Evolutionary conservation across 495 filamentous ascomycete species (phyloP), one percentile per base, ranked within the genome.

Genomic region (Daldinia loculata): DNA sequence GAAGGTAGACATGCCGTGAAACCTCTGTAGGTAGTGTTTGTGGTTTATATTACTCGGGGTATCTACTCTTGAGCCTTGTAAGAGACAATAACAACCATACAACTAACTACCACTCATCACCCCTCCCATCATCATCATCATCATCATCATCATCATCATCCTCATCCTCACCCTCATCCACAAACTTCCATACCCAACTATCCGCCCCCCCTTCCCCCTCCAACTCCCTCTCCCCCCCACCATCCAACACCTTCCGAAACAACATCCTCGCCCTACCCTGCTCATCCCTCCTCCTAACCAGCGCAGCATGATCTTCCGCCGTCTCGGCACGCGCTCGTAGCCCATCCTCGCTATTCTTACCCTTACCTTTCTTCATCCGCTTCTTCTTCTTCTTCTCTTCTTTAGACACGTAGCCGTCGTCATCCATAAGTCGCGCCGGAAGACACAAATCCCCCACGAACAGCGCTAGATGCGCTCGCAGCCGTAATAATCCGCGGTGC

Each of bases 401-500:
- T 9, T 9, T 14, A 2, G 19, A 12, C 9, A 24, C 4, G 5
- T 5, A 2, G 11, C 5, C 34, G 14, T 57, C 66, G 6, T 34
- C 48, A n/a, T 55, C 64, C 15, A 63, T 26, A 24, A 77, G 61
- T 15, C 72, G 72, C 39, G 72, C 66, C 2, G 80, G 75, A 58
- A 83, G 55, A 14, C 52, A 63, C 58, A 95, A 75, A 69, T 94
- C 91, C 2, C 79, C 87, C 24, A 92, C 80, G 85, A 90, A 94
- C 29, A 92, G 77, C 9, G 83, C 86, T 7, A 92, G 79, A 86
- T 91, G 92, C 8, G 82, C 91, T 48, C 89, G 79, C 9, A 94
- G 78, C 60, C 87, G 78, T 36, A 91, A 80, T 56, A 95, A 75
- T 55, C 83, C 82, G 9, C 80, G 64, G 48, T 85, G 85, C 50